Conservation (phyloP, 331 rosid genomes). For the Ulmus americana region DNA sequence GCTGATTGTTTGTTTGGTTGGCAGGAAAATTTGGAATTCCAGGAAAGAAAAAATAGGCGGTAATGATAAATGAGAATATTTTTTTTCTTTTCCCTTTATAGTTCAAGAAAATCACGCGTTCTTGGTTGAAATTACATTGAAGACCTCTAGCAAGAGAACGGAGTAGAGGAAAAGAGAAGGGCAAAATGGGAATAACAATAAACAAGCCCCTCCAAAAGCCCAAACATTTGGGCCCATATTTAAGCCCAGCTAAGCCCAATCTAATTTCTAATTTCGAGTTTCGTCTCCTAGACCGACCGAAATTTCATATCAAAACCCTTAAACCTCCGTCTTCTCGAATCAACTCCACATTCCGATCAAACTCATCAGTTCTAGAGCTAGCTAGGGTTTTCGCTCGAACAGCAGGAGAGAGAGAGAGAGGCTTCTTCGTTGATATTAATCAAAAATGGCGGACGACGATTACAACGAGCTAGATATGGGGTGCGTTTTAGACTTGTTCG, state of each 20-base stretch:
- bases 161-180: no score
- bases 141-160: no score
- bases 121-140: no score
- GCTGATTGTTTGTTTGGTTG: neutral
- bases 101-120: no score
- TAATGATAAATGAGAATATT: no score
- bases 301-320: neutral
- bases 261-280: neutral
- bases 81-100: no score
- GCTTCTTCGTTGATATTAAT: conserved; percentile 6
- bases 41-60: neutral
- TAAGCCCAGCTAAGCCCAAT: neutral
- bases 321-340: neutral
- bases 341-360: neutral
- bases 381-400: neutral
- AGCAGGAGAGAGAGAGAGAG: neutral
- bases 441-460: conserved; percentile 56
- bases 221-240: no score
- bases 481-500: conserved; percentile 12
- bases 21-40: neutral
- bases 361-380: neutral
- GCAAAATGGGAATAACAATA: no score
- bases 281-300: neutral
- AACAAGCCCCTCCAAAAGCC: no score
- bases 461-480: conserved; percentile 57